Base-by-base conservation (phyloP, 1,284 basidiomycete species). In the Mycosarcoma mackinlayi region DNA sequence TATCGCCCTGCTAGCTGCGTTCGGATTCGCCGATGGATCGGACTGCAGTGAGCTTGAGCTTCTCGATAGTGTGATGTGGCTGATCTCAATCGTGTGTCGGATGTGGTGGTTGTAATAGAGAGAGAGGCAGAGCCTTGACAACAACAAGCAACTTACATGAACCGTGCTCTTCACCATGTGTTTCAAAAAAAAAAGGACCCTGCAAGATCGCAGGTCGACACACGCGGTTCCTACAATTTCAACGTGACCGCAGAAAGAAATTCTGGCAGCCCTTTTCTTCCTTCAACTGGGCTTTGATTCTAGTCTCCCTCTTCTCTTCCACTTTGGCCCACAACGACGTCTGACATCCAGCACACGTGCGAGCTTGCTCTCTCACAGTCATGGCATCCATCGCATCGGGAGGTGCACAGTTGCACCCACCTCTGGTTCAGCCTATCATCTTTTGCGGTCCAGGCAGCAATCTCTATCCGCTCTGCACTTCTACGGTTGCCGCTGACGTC, bases 391-490 rank as follows among this genome's bases (percentile, higher is more conserved):
- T 56, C 16, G 19, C 30, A 13, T 39, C 49, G 2, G 41, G 40
- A 19, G 54, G 44, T 38, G 49, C 62, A 31, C 50, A 59, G 27
- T 18, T 35, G 40, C 70, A 77, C 39, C 48, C 69, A 9, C 42
- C 71, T 27, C 64, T 74, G 35, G 72, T 75, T 33, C 75, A 77
- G 51, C 78, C 80, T 48, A 72, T 81, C 63, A 73, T 81, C 49
- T 78, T 79, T 47, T 78, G 78, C 59, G 79, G 76, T 40, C 76
- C 72, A 8, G 77, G 75, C 10, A 66, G 64, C 59, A 78, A 76
- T 30, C 54, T 80, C n/a, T 81, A 81, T 41, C 79, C 80, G 11
- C 65, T 81, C 14, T 80, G 77, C 30, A 61, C 73, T 47, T 65
- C 60, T 27, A 54, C 60, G 38, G 47, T 59, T 21, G 45, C 47